These are phyloP conservation scores for Pythium aquatile DNA, from an alignment of 352 stramenopile species.

Conservation along the genomic window DNA sequence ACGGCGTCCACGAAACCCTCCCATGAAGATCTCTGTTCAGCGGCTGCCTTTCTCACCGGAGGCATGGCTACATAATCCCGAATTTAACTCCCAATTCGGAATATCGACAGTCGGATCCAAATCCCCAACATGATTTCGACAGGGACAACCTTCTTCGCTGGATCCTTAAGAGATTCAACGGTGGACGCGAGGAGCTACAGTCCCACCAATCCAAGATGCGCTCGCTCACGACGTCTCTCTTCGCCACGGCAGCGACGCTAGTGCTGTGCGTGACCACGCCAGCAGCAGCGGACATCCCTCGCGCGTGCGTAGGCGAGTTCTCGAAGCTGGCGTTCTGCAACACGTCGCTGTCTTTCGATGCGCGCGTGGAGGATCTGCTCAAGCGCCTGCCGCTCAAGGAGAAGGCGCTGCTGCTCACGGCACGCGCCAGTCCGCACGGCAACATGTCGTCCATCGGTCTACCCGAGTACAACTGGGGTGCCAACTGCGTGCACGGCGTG, in stretches of 20 bases:
- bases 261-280: background rate
- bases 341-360: constrained; percentile 44
- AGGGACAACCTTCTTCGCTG: background rate
- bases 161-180: background rate
- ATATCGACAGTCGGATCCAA: background rate
- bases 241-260: background rate
- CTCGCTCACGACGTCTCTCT: background rate
- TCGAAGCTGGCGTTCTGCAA: constrained; percentile 80
- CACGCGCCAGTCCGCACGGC: constrained; percentile 59
- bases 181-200: background rate
- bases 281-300: constrained; percentile 37
- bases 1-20: background rate
- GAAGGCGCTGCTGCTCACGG: constrained; percentile 69
- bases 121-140: background rate
- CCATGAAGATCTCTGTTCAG: too few relatives aligned
- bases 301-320: constrained; percentile 42
- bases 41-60: background rate
- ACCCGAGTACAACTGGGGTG: constrained; percentile 92
- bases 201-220: background rate
- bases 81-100: background rate
- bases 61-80: background rate
- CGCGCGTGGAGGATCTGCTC: constrained; percentile 81
- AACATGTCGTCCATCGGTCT: constrained; percentile 81
- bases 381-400: constrained; percentile 61
- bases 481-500: constrained; percentile 92